phyloP scores from a whole-genome alignment of 345 rosid genomes.

The Melaleuca quinquenervia region DNA sequence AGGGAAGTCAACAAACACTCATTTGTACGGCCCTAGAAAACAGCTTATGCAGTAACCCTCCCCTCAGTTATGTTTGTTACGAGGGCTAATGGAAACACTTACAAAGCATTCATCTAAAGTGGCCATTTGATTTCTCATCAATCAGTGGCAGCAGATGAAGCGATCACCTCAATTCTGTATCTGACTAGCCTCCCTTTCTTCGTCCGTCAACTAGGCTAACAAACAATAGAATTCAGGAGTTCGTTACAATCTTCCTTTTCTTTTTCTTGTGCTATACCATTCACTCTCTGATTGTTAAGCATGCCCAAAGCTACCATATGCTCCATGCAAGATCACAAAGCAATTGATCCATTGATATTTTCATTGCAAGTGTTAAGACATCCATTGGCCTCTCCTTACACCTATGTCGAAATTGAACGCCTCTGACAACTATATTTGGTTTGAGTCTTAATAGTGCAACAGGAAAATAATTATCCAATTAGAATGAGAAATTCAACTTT shows the following conservation, averaged over 20 bases:
- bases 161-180: background rate
- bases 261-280: background rate
- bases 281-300: background rate
- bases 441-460: background rate
- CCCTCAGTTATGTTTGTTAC: background rate
- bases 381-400: background rate
- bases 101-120: background rate
- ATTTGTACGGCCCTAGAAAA: background rate
- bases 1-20: background rate
- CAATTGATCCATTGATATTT: background rate
- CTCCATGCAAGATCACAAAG: background rate
- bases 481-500: background rate
- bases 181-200: background rate
- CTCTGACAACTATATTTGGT: background rate
- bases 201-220: background rate
- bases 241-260: background rate
- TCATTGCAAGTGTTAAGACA: background rate
- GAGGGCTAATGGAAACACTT: background rate
- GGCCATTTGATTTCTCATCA: background rate
- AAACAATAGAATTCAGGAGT: background rate
- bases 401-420: background rate
- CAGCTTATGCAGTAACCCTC: background rate
- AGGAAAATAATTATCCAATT: background rate
- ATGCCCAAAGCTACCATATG: background rate
- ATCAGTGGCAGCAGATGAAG: background rate